Evolutionary conservation across 1,139 yeast genomes (phyloP), one percentile per base, ranked within the genome.

Genomic region (Yamadazyma friedrichii): DNA sequence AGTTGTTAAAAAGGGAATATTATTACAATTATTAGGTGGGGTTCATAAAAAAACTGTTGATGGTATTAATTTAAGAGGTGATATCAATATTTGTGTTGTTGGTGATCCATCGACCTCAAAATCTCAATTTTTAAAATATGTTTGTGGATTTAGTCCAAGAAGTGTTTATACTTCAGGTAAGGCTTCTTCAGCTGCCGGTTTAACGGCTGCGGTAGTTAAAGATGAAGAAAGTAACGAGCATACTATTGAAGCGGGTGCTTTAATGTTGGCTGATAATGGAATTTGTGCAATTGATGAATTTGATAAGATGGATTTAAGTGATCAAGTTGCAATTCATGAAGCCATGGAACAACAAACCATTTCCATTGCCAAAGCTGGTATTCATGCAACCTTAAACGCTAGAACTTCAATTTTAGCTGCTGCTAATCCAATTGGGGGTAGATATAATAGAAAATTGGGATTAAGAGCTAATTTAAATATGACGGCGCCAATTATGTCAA

Each of bases 321-420:
- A 94, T 64, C 98, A 94, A 67, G 98, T 93, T 44, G 98, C 98
- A 3, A 93, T 93, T 70, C 99, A 93, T 68, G 99, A 93, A 70
- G 99, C 98, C 12, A 93, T 93, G 99, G 98, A 93, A 70, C 98
- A 93, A 63, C 98, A 93, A 63, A 93, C 98, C 0, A 93, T 93
- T 35, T 89, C 98, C 9, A 88, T 93, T 54, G 98, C 98, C 33
- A 93, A 93, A 59, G 98, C 98, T 0, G 98, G 98, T 43, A 93
- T 93, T 56, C 93, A 93, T 57, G 93, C 98, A 11, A 93, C 98
- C 0, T 73, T 93, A 47, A 93, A 93, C 64, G 98, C 98, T 1
- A 78, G 98, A 64, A 91, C 98, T 0, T 89, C 98, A 0, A 86
- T 93, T 50, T 73, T 93, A 49, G 98, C 98, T 0, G 87, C 96